phyloP scores from a whole-genome alignment of 805 yeast genomes.

The Lipomyces lipofer region DNA sequence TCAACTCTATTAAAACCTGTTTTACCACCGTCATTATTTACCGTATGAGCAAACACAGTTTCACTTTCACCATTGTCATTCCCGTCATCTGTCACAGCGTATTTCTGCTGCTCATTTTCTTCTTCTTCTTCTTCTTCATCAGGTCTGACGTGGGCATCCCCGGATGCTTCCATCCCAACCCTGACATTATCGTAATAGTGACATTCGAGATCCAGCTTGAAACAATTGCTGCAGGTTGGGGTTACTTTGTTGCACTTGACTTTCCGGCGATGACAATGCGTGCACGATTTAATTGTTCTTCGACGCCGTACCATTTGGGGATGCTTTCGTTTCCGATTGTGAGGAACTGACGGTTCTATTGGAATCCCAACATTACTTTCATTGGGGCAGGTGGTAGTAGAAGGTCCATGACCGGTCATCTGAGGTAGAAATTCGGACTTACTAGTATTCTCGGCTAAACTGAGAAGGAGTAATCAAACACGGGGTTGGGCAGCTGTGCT shows the following conservation, averaged over 20 bases:
- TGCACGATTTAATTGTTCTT: constrained; percentile 13
- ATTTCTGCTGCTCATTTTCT: too few relatives aligned
- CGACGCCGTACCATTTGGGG: constrained; percentile 13
- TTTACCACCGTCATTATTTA: neutral
- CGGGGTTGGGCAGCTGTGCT: too few relatives aligned
- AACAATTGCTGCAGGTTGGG: constrained; percentile 19
- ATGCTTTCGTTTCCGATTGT: neutral
- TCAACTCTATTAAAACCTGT: constrained; percentile 5
- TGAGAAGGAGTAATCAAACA: too few relatives aligned
- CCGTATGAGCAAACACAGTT: neutral
- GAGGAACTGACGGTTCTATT: too few relatives aligned
- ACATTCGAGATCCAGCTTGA: constrained; percentile 12
- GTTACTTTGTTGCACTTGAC: constrained; percentile 20
- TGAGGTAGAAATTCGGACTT: too few relatives aligned
- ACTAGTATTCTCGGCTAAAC: too few relatives aligned
- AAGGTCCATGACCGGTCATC: too few relatives aligned
- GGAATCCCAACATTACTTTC: too few relatives aligned
- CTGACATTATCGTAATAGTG: constrained; percentile 8
- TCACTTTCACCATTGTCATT: neutral
- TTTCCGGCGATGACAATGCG: constrained; percentile 21
- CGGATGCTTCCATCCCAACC: neutral
- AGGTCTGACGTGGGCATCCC: neutral
- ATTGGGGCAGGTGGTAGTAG: too few relatives aligned
- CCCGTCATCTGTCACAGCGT: neutral
- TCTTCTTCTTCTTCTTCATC: neutral